These are phyloP conservation scores for Xylaria sp. DNA, from an alignment of 2,329 filamentous ascomycete species.

Conservation along the genomic window DNA sequence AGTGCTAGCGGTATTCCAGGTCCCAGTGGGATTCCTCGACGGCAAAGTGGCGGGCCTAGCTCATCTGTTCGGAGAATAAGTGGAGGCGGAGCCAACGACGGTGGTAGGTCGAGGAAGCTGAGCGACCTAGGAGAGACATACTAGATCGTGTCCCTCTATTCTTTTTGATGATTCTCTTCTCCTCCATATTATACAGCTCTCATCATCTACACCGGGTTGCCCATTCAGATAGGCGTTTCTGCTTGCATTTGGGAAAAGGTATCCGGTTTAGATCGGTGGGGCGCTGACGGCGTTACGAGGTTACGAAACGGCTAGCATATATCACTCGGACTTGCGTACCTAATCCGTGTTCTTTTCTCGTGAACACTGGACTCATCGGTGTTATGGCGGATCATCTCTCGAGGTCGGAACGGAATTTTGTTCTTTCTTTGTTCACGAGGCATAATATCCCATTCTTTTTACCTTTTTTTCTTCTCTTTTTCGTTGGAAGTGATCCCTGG, in stretches of 20 bases:
- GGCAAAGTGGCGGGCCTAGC: conserved; percentile 54
- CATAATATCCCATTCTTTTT: conserved; percentile 30
- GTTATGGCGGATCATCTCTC: conserved; percentile 33
- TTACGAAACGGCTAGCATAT: conserved; percentile 46
- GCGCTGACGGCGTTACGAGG: conserved; percentile 46
- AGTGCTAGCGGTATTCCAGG: conserved; percentile 53
- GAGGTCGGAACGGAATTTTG: conserved; percentile 16
- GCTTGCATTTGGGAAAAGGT: conserved; percentile 32
- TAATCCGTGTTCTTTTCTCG: conserved; percentile 21
- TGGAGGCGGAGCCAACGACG: conserved; percentile 45
- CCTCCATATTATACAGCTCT: conserved; percentile 38
- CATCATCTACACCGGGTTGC: conserved; percentile 31
- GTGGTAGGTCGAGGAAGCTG: conserved; percentile 52
- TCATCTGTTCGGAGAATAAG: conserved; percentile 55
- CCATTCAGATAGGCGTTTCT: conserved; percentile 34
- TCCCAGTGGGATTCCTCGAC: conserved; percentile 60
- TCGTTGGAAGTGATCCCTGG: conserved; percentile 9
- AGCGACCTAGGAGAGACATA: conserved; percentile 66
- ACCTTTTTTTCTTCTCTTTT: neutral
- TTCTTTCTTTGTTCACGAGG: conserved; percentile 29
- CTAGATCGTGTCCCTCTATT: conserved; percentile 44
- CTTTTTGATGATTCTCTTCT: conserved; percentile 42
- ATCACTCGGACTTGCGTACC: conserved; percentile 36
- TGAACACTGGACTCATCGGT: conserved; percentile 23
- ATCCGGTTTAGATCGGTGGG: conserved; percentile 39